These are phyloP conservation scores for Groenewaldozyma sp. DNA, from an alignment of 1,139 yeast genomes.

Conservation along the genomic window DNA sequence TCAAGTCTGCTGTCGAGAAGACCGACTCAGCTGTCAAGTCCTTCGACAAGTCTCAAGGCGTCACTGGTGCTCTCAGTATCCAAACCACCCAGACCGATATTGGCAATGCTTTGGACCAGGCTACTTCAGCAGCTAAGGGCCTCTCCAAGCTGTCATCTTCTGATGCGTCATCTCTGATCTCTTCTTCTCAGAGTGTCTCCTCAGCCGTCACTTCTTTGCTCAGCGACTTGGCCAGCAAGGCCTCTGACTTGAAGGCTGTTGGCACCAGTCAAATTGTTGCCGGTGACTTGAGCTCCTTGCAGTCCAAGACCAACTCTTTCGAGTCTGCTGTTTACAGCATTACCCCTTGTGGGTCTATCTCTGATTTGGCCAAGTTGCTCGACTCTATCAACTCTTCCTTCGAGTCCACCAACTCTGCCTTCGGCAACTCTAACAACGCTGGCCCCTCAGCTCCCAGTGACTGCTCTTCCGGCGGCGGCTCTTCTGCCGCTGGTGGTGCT, in stretches of 20 bases:
- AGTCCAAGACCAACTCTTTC: slow-evolving; percentile 10
- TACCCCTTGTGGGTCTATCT: slow-evolving; percentile 9
- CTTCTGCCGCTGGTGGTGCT: slow-evolving; percentile 11
- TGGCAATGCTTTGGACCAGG: slow-evolving; percentile 8
- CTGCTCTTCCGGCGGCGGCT: slow-evolving; percentile 7
- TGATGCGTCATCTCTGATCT: slow-evolving; percentile 9
- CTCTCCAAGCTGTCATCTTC: slow-evolving; percentile 9
- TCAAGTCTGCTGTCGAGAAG: slow-evolving; percentile 5
- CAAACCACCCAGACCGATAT: slow-evolving; percentile 11
- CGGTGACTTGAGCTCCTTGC: slow-evolving; percentile 10
- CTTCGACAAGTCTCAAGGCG: slow-evolving; percentile 11
- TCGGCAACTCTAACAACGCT: slow-evolving; percentile 4
- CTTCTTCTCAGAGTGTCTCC: slow-evolving; percentile 9
- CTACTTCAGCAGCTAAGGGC: slow-evolving; percentile 4
- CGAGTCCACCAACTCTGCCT: slow-evolving; percentile 6
- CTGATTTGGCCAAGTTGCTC: slow-evolving; percentile 8
- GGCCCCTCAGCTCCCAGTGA: slow-evolving; percentile 7
- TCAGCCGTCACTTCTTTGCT: slow-evolving; percentile 10
- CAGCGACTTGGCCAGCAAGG: slow-evolving; percentile 10
- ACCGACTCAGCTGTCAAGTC: slow-evolving; percentile 12
- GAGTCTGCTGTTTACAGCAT: slow-evolving; percentile 11
- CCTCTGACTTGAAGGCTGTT: slow-evolving; percentile 10
- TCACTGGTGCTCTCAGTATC: slow-evolving; percentile 11
- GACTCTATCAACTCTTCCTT: slow-evolving; percentile 12
- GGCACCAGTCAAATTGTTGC: slow-evolving; percentile 13